These are phyloP conservation scores for Termitomyces sp. DNA, from an alignment of 768 basidiomycete genomes.

Conservation along the genomic window DNA sequence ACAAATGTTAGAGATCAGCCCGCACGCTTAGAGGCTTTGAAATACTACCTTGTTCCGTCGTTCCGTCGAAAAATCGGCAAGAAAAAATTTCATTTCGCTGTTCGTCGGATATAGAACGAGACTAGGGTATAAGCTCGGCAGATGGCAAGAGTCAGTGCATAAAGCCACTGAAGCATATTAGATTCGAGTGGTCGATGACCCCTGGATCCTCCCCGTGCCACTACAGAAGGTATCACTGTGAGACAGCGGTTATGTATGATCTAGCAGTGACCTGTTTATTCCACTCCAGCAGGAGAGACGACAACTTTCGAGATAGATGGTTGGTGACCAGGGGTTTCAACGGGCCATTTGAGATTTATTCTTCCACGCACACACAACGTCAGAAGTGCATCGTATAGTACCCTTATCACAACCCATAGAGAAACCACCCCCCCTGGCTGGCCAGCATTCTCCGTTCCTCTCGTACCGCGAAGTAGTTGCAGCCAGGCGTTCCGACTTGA, in stretches of 20 bases:
- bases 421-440: neutral
- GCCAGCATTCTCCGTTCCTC: slow-evolving; percentile 5
- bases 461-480: slow-evolving; percentile 3
- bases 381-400: neutral
- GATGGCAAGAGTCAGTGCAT: neutral
- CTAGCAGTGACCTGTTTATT: neutral
- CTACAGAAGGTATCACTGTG: neutral
- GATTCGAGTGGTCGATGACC: neutral
- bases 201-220: neutral
- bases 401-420: neutral
- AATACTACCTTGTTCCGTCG: neutral
- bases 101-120: neutral
- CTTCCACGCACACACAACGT: neutral
- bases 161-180: neutral
- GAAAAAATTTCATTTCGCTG: neutral
- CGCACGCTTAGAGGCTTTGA: neutral
- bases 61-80: neutral
- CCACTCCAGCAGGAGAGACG: neutral
- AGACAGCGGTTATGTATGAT: neutral
- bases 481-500: neutral
- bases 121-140: neutral
- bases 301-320: neutral
- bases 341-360: neutral
- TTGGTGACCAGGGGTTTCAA: neutral
- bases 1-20: neutral